Conservation (phyloP, 345 rosid genomes). For the Reutealis trisperma region DNA sequence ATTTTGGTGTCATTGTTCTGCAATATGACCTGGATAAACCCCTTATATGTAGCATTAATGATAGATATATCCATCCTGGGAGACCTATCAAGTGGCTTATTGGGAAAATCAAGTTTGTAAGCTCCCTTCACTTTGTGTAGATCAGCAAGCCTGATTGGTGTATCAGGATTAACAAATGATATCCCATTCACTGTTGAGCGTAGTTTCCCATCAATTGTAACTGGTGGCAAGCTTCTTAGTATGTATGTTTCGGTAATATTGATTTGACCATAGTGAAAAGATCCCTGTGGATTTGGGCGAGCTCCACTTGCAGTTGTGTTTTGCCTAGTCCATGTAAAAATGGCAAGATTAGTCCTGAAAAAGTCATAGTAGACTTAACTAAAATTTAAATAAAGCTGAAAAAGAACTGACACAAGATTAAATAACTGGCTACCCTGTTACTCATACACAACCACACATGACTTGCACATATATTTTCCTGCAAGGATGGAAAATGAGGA, state of each 20-base stretch:
- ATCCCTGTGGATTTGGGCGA: slow-evolving; percentile 97
- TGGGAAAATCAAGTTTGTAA: slow-evolving; percentile 89
- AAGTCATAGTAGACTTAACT: not conserved
- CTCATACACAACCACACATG: not conserved
- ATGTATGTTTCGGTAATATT: slow-evolving; percentile 74
- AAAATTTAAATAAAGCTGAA: not conserved
- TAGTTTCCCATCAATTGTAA: slow-evolving; percentile 53
- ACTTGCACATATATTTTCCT: not conserved
- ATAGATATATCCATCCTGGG: slow-evolving; percentile 61
- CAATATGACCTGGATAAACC: slow-evolving; percentile 78
- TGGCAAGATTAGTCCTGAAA: not conserved
- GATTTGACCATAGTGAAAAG: slow-evolving; percentile 85
- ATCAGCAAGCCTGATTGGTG: slow-evolving; percentile 84
- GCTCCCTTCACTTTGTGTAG: slow-evolving; percentile 63
- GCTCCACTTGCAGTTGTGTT: slow-evolving; percentile 93
- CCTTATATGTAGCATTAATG: slow-evolving; percentile 84
- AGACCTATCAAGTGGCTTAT: slow-evolving; percentile 60
- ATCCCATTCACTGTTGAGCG: slow-evolving; percentile 80
- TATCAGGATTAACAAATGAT: slow-evolving; percentile 67
- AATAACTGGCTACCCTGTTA: not conserved
- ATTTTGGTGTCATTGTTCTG: slow-evolving; percentile 90
- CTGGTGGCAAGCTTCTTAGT: slow-evolving; percentile 69
- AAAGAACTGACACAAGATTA: not conserved
- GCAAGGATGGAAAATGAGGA: not conserved
- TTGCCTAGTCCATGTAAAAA: slow-evolving; percentile 52